These are phyloP conservation scores for Lanmaoa pseudosensibilis DNA, from an alignment of 768 basidiomycete genomes.

Conservation along the genomic window DNA sequence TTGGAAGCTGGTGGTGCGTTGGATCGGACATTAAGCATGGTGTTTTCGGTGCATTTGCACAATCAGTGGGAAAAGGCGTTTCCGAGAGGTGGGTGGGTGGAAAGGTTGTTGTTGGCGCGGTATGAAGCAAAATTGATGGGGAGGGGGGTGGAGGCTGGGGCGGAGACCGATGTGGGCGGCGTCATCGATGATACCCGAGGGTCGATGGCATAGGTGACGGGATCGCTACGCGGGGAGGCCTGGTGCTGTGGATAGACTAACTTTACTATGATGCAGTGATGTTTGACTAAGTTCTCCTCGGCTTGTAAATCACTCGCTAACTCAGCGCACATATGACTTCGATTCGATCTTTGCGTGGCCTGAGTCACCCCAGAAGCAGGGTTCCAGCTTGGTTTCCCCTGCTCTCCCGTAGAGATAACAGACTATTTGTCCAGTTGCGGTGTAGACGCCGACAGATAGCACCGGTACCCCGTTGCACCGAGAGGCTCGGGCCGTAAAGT, in stretches of 20 bases:
- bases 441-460: no score
- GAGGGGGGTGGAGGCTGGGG: not conserved
- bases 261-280: not conserved
- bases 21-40: constrained; percentile 59
- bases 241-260: not conserved
- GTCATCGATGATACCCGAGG: not conserved
- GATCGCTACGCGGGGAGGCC: not conserved
- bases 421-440: no score
- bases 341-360: no score
- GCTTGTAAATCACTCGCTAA: no score
- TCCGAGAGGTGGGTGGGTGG: constrained; percentile 84
- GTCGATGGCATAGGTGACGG: no score
- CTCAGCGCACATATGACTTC: no score
- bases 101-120: constrained; percentile 65
- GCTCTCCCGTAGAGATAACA: no score
- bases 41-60: constrained; percentile 91
- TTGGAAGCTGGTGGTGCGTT: constrained; percentile 61
- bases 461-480: no score
- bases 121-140: constrained; percentile 47
- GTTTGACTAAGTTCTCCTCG: no score
- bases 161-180: not conserved
- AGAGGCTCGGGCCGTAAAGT: no score
- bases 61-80: constrained; percentile 94
- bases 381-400: no score
- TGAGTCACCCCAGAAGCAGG: no score